Evolutionary conservation across 805 yeast genomes (phyloP).

Genomic region (Metschnikowia aberdeeniae): DNA sequence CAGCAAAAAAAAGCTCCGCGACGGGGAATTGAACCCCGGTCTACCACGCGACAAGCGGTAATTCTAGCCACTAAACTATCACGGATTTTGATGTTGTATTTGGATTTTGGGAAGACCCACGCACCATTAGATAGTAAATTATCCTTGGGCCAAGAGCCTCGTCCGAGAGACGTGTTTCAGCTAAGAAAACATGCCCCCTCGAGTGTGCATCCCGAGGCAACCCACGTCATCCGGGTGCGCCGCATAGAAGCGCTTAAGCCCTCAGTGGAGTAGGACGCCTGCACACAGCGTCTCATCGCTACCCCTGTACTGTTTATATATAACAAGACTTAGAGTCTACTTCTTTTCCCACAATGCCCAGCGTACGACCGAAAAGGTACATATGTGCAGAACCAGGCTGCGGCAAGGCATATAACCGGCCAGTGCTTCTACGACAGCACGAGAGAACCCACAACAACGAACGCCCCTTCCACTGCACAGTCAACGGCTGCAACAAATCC

Average conservation of each 20-base stretch:
- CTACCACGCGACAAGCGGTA: conserved; percentile 23
- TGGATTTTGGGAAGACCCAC: no score
- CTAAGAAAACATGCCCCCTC: no score
- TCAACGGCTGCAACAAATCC: conserved; percentile 52
- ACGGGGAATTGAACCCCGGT: conserved; percentile 23
- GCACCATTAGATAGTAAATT: no score
- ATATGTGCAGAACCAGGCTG: conserved; percentile 65
- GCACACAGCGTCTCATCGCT: conserved; percentile 1
- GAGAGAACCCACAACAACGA: conserved; percentile 72
- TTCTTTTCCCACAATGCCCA: conserved; percentile 5
- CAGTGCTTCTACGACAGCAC: conserved; percentile 81
- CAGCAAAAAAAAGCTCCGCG: conserved; percentile 12
- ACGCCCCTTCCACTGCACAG: conserved; percentile 66
- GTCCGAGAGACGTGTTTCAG: no score
- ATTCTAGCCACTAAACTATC: conserved; percentile 22
- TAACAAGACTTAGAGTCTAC: background rate
- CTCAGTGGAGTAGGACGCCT: background rate
- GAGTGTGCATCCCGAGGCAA: no score
- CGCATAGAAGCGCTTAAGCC: background rate
- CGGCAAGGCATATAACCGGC: conserved; percentile 71
- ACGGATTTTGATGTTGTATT: conserved; percentile 9
- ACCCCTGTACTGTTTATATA: background rate
- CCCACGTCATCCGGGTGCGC: no score
- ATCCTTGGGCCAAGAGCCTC: no score
- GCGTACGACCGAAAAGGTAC: conserved; percentile 53